Evolutionary conservation across 176 grass and related monocot genomes (phyloP), one percentile per base, ranked within the genome.

Genomic region (Raddia distichophylla): DNA sequence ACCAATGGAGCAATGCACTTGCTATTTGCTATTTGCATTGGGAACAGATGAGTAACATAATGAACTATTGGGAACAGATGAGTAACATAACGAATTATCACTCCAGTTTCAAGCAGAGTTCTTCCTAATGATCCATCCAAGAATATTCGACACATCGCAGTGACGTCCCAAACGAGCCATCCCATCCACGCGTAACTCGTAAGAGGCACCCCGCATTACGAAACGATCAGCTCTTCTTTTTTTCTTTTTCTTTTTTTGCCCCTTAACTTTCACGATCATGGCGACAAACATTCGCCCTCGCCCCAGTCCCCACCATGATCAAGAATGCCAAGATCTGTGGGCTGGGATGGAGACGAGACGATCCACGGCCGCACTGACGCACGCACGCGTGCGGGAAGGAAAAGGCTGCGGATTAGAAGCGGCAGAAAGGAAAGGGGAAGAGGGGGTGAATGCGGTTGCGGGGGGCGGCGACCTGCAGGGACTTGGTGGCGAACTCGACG

Each of bases 401-500:
- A 61, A 6, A 56, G n/a, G n/a, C 5, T 42, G 48, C 22, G 40
- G 18, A 62, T 62, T 51, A 32, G n/a, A 62, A 40, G 18, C 1
- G 60, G 67, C 9, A 49, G 35, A 71, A 11, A 20, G 40, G 7
- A 0, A 44, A 52, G 27, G 51, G 27, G 45, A 74, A 5, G 37
- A 40, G 37, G 4, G 37, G 37, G 45, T 34, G 69, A 62, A 82
- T 72, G 54, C 48, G 12, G 5, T 10, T 40, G 37, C 37, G 37
- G 59, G 16, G 15, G 72, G 16, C 11, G 54, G 72, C n/a, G 72
- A 94, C 93, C 89, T 92, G 81, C 43, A 94, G 69, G 67, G 93
- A 91, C 53, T 88, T 87, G 76, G 92, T 94, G 87, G 92, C 92
- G 77, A 94, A 94, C 79, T 94, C 92, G 33, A 94, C 92, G 84